Conservation (phyloP, 139 green algal genomes). For the Mesotaenium endlicherianum region DNA sequence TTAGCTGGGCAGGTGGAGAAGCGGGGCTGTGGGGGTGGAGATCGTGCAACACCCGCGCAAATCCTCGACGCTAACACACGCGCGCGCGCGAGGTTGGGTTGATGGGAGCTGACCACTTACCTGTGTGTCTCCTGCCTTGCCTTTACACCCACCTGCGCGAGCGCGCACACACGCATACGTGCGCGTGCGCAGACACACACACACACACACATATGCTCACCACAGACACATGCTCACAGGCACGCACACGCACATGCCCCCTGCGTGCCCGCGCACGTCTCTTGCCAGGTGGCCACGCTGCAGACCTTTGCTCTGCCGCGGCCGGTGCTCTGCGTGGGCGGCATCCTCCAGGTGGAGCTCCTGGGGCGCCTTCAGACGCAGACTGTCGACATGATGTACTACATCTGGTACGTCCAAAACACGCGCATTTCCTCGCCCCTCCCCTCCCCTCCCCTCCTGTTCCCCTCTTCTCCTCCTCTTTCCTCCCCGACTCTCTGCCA, state of each 20-base stretch:
- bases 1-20: too few species aligned
- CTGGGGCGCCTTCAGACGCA: constrained; percentile 47
- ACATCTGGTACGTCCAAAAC: constrained; percentile 52
- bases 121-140: neutral
- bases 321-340: constrained; percentile 47
- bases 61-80: too few species aligned
- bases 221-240: neutral
- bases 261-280: neutral
- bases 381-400: constrained; percentile 52
- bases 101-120: neutral
- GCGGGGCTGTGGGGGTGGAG: too few species aligned
- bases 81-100: too few species aligned
- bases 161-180: neutral
- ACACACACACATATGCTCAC: neutral
- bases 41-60: too few species aligned
- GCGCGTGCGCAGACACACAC: neutral
- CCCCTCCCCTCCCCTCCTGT: neutral
- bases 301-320: constrained; percentile 44
- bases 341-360: constrained; percentile 46
- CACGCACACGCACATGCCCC: neutral
- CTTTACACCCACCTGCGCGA: neutral
- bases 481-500: neutral
- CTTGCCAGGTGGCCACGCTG: constrained; percentile 37
- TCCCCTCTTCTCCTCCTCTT: neutral
- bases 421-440: too few species aligned